phyloP scores from a whole-genome alignment of 169 alveolate species.

The Cyclospora cayetanensis region DNA sequence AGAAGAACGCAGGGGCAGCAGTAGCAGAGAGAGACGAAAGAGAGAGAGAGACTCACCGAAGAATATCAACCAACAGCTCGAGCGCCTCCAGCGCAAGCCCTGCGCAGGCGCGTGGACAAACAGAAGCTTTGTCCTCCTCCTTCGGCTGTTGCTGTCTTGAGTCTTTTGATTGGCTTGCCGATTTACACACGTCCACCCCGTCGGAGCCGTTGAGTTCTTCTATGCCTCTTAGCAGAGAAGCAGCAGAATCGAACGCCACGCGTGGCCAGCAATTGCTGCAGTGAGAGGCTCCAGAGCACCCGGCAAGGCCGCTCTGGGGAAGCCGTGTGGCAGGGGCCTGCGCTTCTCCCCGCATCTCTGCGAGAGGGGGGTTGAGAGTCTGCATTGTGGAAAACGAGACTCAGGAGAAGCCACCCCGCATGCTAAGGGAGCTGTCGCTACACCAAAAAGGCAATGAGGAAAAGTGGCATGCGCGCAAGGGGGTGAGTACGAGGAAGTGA shows the following conservation, averaged over 20 bases:
- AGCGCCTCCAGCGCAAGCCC: neutral
- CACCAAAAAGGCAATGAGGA: too few species aligned
- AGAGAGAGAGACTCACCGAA: neutral
- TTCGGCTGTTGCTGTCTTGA: neutral
- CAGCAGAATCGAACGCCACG: neutral
- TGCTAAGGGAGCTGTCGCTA: too few species aligned
- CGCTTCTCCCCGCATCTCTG: too few species aligned
- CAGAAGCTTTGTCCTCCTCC: neutral
- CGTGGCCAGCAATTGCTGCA: neutral
- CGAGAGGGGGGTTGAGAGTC: too few species aligned
- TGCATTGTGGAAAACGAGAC: too few species aligned
- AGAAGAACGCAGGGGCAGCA: neutral
- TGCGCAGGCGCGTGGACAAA: neutral
- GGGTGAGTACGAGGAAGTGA: too few species aligned
- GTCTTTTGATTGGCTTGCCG: neutral
- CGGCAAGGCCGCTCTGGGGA: too few species aligned
- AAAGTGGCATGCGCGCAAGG: too few species aligned
- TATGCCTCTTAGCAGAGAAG: neutral
- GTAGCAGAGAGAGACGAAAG: neutral
- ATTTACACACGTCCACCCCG: neutral
- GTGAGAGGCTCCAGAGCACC: too few species aligned
- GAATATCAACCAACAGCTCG: neutral
- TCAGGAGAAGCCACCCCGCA: too few species aligned
- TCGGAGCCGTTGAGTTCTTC: neutral
- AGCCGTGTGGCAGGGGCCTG: too few species aligned